These are phyloP conservation scores for Phyllosticta citrichinensis DNA, from an alignment of 2,329 filamentous ascomycete species.

Conservation along the genomic window DNA sequence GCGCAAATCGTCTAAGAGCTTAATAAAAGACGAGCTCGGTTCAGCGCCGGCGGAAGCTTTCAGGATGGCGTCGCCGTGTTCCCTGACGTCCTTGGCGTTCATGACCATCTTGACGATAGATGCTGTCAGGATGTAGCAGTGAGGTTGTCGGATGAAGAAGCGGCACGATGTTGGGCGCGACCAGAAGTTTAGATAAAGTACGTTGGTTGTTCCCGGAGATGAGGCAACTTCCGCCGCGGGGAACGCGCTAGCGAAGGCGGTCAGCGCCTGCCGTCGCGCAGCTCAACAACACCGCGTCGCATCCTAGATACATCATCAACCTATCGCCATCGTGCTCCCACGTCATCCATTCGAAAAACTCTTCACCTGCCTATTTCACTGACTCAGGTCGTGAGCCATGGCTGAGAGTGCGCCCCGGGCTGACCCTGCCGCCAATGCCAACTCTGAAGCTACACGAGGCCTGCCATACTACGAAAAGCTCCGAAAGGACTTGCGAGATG, in stretches of 20 bases:
- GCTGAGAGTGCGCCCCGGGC: slow-evolving; percentile 37
- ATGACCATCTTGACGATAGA: slow-evolving; percentile 36
- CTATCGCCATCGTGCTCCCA: neutral
- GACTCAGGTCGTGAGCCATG: slow-evolving; percentile 25
- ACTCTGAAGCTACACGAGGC: slow-evolving; percentile 39
- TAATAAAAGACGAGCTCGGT: slow-evolving; percentile 59
- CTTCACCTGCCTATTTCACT: neutral
- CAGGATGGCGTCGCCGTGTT: slow-evolving; percentile 65
- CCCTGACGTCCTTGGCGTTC: slow-evolving; percentile 73
- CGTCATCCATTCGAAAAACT: neutral
- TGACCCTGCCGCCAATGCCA: slow-evolving; percentile 23
- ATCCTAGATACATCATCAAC: neutral
- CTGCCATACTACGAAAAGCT: slow-evolving; percentile 64
- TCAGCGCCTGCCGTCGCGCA: neutral
- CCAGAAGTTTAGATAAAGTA: neutral
- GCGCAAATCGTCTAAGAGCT: slow-evolving; percentile 68
- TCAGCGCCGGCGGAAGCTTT: slow-evolving; percentile 72
- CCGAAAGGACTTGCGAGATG: slow-evolving; percentile 55
- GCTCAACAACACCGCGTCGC: neutral
- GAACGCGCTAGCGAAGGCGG: slow-evolving; percentile 6
- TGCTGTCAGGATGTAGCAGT: neutral
- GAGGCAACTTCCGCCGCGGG: slow-evolving; percentile 9
- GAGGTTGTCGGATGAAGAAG: neutral
- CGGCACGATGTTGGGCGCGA: neutral
- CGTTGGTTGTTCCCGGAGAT: slow-evolving; percentile 5